Conservation (phyloP, 768 basidiomycete species). For the Boletus insuetus region DNA sequence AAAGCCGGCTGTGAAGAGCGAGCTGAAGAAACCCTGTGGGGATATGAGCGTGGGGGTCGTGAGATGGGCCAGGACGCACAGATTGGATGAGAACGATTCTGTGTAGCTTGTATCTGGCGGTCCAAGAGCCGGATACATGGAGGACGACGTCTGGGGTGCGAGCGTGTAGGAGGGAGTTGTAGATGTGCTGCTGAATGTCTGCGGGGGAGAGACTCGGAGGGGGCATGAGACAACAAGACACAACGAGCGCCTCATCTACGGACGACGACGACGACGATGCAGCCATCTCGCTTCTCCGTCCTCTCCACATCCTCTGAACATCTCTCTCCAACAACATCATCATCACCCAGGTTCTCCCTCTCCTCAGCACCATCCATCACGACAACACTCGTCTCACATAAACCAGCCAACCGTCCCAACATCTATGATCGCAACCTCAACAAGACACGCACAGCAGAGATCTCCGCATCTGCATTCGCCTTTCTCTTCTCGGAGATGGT, state of each 20-base stretch:
- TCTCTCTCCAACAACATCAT: conserved; percentile 46
- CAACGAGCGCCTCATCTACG: too few relatives aligned
- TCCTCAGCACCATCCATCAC: conserved; percentile 40
- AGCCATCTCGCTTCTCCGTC: not conserved
- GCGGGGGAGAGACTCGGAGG: conserved; percentile 45
- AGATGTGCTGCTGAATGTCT: conserved; percentile 73
- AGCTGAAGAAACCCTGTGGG: conserved; percentile 78
- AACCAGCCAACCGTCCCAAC: conserved; percentile 51
- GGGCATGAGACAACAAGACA: conserved; percentile 39
- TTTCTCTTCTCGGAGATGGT: conserved; percentile 94
- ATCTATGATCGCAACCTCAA: conserved; percentile 90
- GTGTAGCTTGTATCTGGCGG: conserved; percentile 75
- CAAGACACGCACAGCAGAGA: conserved; percentile 83
- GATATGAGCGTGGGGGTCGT: conserved; percentile 1
- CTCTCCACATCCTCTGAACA: not conserved
- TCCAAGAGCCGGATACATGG: conserved; percentile 64
- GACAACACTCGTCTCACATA: conserved; percentile 35
- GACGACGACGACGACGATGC: not conserved
- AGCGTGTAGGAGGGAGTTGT: conserved; percentile 66
- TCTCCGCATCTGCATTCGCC: conserved; percentile 77
- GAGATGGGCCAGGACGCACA: conserved; percentile 39
- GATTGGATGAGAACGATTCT: conserved; percentile 87
- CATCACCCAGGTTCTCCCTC: conserved; percentile 70
- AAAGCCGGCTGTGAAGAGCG: conserved; percentile 82
- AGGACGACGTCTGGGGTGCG: conserved; percentile 79